phyloP scores from a whole-genome alignment of 805 yeast genomes.

The Suhomyces prunicola region DNA sequence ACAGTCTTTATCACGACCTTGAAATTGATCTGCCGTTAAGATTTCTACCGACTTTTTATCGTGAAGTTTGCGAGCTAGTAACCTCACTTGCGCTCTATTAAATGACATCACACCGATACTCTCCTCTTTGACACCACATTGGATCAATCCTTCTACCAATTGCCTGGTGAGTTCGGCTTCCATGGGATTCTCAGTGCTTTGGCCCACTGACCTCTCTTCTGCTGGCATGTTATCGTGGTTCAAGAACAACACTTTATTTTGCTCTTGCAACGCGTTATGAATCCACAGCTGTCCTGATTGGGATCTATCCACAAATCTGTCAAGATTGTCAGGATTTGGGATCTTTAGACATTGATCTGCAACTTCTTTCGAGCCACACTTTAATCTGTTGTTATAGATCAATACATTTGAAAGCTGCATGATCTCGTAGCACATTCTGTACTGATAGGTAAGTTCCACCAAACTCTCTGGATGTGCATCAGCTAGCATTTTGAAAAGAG shows the following conservation, averaged over 20 bases:
- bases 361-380: slow-evolving; percentile 68
- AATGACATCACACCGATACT: slow-evolving; percentile 86
- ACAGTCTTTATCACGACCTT: slow-evolving; percentile 93
- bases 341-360: slow-evolving; percentile 55
- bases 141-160: slow-evolving; percentile 54
- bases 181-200: slow-evolving; percentile 65
- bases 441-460: slow-evolving; percentile 77
- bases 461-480: slow-evolving; percentile 71
- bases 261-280: slow-evolving; percentile 48
- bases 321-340: slow-evolving; percentile 31
- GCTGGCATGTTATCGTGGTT: slow-evolving; percentile 73
- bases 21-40: slow-evolving; percentile 92
- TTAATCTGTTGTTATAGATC: slow-evolving; percentile 70
- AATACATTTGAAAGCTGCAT: slow-evolving; percentile 78
- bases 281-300: slow-evolving; percentile 48
- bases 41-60: slow-evolving; percentile 56
- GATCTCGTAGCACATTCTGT: slow-evolving; percentile 89
- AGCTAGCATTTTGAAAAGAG: slow-evolving; percentile 73
- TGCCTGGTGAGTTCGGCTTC: slow-evolving; percentile 69
- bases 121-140: slow-evolving; percentile 56
- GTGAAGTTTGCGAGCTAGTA: slow-evolving; percentile 32
- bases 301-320: neutral
- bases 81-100: slow-evolving; percentile 68
- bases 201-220: slow-evolving; percentile 54
- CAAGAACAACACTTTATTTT: slow-evolving; percentile 67